Conservation (phyloP, 2,329 filamentous ascomycete genomes). For the Paecilomyces niveus region DNA sequence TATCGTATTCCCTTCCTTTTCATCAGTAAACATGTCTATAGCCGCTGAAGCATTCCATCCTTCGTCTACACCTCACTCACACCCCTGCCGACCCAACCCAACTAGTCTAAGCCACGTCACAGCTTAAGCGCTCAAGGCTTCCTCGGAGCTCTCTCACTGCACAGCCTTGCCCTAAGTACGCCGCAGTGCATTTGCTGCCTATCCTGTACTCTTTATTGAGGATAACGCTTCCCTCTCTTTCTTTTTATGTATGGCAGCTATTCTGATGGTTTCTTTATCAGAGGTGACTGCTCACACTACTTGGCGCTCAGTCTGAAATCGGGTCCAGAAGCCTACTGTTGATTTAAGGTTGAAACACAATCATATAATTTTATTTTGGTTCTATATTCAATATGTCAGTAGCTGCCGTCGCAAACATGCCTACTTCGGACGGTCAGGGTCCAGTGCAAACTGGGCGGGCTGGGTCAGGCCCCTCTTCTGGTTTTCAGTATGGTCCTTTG, state of each 20-base stretch:
- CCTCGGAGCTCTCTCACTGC: not conserved
- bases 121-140: not conserved
- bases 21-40: not conserved
- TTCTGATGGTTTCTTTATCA: not conserved
- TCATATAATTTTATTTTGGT: not conserved
- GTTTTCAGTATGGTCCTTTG: not conserved
- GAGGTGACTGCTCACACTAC: not conserved
- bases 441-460: not conserved
- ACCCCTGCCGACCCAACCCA: not conserved
- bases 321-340: not conserved
- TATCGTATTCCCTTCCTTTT: not conserved
- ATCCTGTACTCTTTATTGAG: not conserved
- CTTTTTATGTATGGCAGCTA: not conserved
- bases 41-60: not conserved
- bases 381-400: not conserved
- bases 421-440: not conserved
- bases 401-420: not conserved
- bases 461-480: not conserved
- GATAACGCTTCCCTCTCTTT: not conserved
- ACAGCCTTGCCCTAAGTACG: not conserved
- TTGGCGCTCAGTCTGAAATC: not conserved
- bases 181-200: not conserved
- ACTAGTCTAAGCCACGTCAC: not conserved
- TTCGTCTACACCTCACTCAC: not conserved
- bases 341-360: not conserved